Base-by-base conservation (phyloP, 202 grass and related monocot species). In the Schoenoplectus tabernaemontani region DNA sequence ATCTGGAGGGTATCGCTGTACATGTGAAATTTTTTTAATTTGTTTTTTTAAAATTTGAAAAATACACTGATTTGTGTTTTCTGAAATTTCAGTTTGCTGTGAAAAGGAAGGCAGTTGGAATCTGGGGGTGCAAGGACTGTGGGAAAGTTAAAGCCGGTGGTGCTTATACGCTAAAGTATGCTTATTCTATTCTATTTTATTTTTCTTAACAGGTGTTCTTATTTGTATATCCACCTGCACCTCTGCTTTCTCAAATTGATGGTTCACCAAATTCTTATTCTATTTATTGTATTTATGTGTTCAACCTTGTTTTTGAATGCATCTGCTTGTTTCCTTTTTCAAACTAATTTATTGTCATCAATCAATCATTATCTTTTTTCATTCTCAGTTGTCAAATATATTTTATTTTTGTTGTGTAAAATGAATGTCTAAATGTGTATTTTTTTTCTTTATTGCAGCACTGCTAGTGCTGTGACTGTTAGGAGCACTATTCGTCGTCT, bases 141-240 rank as follows among this genome's bases (percentile, higher is more conserved):
- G 95, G 95, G 1, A 98, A 98, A 78, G 86, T 98, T n/a, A 98
- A 98, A 86, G 91, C 95, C 23, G 92, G 92, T 0, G 96, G 96
- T 82, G 92, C 95, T 60, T 94, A 97, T 57, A 97, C 95, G 19
- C 79, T 97, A 83, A 94, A 97, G 95, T 97, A 83, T 67, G 76
- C 78, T 26, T 23, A 1, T 71, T 5, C 30, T 33, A 59, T 20
- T 12, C 5, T 37, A 33, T 13, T 47, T 73, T n/a, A 28, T 26
- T 37, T 70, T 36, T 17, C 7, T 32, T 9, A 1, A 62, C 4
- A 37, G 4, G 9, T 63, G 13, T 17, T 9, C 50, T 13, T 37
- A 6, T 75, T 32, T 57, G 24, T 51, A n/a, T 9, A 11, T 75
- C 6, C 15, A 33, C 36, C 7, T 54, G 15, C 11, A 62, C 7